Percentiles rank a stretch among this genome's conserved stretches.
These are phyloP conservation scores for Boechera retrofracta DNA, from an alignment of 345 rosid species.

Conservation along the genomic window DNA sequence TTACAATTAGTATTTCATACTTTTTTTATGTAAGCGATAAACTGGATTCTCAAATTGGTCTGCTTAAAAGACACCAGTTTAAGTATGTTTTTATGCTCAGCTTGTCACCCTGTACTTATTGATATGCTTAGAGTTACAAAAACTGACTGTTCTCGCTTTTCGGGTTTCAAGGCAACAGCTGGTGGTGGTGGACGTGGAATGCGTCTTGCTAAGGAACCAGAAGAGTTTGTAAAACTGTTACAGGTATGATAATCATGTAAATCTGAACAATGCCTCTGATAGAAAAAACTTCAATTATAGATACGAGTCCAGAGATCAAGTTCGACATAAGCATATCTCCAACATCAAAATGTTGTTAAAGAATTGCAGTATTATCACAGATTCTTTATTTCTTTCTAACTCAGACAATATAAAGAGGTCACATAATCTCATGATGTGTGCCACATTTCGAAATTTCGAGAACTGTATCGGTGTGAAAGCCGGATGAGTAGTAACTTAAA, in stretches of 20 bases:
- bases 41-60: conserved; percentile 9
- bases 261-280: not conserved
- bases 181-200: conserved; percentile 99
- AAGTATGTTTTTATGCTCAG: not conserved
- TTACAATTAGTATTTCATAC: not conserved
- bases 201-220: conserved; percentile 97
- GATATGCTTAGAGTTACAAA: not conserved
- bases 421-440: not conserved
- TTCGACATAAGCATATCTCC: not conserved
- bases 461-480: not conserved
- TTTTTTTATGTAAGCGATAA: not conserved
- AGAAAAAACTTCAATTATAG: not conserved
- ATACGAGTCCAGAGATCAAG: not conserved
- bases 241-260: conserved; percentile 59
- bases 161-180: conserved; percentile 80
- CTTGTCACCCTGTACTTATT: not conserved
- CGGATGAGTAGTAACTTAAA: not conserved
- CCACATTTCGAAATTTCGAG: not conserved
- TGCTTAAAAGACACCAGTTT: not conserved
- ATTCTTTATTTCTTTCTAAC: not conserved
- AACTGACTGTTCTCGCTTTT: conserved; percentile 9
- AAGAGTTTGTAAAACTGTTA: conserved; percentile 89
- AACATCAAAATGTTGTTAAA: not conserved
- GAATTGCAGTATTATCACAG: not conserved
- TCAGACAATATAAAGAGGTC: not conserved